These are phyloP conservation scores for Paracoccidioides brasiliensis DNA, from an alignment of 2,329 filamentous ascomycete species.

Conservation along the genomic window DNA sequence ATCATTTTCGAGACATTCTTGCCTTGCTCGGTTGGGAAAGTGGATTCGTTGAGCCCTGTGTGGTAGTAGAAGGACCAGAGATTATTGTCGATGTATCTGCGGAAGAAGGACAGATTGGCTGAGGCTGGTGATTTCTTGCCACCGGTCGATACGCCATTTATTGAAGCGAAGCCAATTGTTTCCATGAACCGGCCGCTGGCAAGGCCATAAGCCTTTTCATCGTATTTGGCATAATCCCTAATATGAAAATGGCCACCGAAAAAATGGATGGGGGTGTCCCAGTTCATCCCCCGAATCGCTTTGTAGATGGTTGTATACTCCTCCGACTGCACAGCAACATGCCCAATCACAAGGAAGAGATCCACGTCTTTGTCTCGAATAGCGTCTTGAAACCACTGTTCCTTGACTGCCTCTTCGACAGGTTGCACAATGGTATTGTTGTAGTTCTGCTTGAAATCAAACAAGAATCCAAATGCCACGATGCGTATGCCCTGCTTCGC, in stretches of 20 bases:
- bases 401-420: slow-evolving; percentile 66
- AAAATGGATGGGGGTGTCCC: slow-evolving; percentile 76
- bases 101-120: slow-evolving; percentile 47
- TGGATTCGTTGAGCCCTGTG: slow-evolving; percentile 54
- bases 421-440: slow-evolving; percentile 79
- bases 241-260: slow-evolving; percentile 88
- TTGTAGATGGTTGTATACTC: slow-evolving; percentile 69
- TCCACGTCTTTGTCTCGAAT: slow-evolving; percentile 69
- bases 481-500: slow-evolving; percentile 76
- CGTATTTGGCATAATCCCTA: slow-evolving; percentile 68
- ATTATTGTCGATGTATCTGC: slow-evolving; percentile 91
- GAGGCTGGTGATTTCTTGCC: slow-evolving; percentile 17
- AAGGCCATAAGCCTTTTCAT: slow-evolving; percentile 62
- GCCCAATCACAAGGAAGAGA: slow-evolving; percentile 73
- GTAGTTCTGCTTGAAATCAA: slow-evolving; percentile 80
- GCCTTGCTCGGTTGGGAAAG: slow-evolving; percentile 65
- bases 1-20: slow-evolving; percentile 60
- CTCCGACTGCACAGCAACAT: slow-evolving; percentile 67
- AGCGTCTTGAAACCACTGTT: slow-evolving; percentile 79
- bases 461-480: slow-evolving; percentile 85
- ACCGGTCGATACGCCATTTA: slow-evolving; percentile 48
- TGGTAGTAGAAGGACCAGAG: slow-evolving; percentile 73
- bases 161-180: slow-evolving; percentile 86
- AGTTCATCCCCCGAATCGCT: slow-evolving; percentile 62
- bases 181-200: slow-evolving; percentile 89